phyloP scores from a whole-genome alignment of 1,284 basidiomycete species.

The Laetiporus sulphureus region DNA sequence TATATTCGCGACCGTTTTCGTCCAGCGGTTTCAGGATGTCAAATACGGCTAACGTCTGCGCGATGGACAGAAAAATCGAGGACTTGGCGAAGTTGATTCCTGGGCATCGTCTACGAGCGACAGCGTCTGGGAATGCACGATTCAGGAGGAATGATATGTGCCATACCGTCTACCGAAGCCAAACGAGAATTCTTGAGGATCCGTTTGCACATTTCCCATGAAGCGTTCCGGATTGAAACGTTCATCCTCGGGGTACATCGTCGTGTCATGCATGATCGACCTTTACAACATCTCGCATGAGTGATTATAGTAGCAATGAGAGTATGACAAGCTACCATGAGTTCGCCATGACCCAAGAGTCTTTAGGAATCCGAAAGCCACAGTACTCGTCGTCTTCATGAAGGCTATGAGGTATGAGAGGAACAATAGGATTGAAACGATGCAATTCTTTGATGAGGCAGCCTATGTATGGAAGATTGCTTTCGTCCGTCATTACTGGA shows the following conservation, averaged over 20 bases:
- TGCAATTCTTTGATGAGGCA: conserved; percentile 24
- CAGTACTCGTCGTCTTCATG: conserved; percentile 22
- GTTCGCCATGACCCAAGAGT: conserved; percentile 20
- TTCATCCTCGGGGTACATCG: conserved; percentile 17
- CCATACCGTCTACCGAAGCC: not conserved
- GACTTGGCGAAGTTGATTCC: not conserved
- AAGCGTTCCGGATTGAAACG: not conserved
- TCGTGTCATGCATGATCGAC: conserved; percentile 21
- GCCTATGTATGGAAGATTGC: conserved; percentile 23
- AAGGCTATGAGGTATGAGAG: conserved; percentile 17
- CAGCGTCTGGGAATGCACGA: not conserved
- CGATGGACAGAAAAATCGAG: not conserved
- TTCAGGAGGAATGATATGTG: not conserved
- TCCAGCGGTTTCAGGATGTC: too few relatives aligned
- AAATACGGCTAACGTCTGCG: not conserved
- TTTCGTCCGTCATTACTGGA: conserved; percentile 23
- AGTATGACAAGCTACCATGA: conserved; percentile 9
- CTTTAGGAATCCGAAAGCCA: conserved; percentile 23
- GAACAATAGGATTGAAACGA: conserved; percentile 23
- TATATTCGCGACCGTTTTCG: too few relatives aligned
- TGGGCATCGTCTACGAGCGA: not conserved
- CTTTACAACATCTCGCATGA: not conserved
- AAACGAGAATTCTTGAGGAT: not conserved
- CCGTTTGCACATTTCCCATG: too few relatives aligned
- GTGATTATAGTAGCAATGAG: not conserved